Evolutionary conservation across 306 rosid species (phyloP).

Genomic region (Castanea crenata): DNA sequence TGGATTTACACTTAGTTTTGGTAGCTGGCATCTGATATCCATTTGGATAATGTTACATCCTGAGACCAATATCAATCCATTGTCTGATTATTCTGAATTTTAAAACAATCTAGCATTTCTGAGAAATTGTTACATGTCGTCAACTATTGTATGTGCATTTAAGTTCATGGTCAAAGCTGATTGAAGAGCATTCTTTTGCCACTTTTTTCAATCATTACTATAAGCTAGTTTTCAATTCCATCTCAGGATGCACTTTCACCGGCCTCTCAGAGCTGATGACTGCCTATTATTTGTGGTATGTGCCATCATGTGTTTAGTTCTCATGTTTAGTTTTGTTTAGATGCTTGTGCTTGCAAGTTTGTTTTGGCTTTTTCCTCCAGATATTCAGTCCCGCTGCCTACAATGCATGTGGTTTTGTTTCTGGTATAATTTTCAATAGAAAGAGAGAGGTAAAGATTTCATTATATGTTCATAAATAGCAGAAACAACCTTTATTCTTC

Average conservation of each 20-base stretch:
- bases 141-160: neutral
- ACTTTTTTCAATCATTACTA: neutral
- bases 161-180: neutral
- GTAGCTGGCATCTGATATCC: neutral
- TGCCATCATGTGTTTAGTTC: constrained; percentile 12
- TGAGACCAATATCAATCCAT: neutral
- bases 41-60: neutral
- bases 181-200: neutral
- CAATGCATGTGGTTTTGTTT: constrained; percentile 64
- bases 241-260: constrained; percentile 91
- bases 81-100: neutral
- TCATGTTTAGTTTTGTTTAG: neutral
- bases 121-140: neutral
- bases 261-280: constrained; percentile 83
- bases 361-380: constrained; percentile 28
- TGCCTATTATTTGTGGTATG: constrained; percentile 86
- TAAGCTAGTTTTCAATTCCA: constrained; percentile 11
- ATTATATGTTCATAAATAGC: neutral
- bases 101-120: too few species aligned
- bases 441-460: constrained; percentile 73
- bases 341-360: constrained; percentile 20
- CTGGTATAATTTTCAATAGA: constrained; percentile 76
- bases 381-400: constrained; percentile 47
- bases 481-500: neutral
- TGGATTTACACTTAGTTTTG: neutral